phyloP scores from a whole-genome alignment of 306 rosid genomes.

The Vigna angularis region DNA sequence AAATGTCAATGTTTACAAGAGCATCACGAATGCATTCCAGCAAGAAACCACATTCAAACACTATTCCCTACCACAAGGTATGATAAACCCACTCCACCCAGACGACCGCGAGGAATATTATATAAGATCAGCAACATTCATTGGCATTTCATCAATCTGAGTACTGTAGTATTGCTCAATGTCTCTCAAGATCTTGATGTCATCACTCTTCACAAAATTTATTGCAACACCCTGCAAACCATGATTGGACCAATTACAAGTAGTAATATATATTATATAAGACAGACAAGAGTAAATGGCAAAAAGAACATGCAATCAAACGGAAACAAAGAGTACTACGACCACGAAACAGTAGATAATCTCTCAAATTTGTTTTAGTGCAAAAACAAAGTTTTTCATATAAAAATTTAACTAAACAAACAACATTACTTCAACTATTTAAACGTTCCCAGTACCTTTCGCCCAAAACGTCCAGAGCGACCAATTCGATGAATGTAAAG shows the following conservation, averaged over 20 bases:
- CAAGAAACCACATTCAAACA: constrained; percentile 37
- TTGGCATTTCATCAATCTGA: constrained; percentile 98
- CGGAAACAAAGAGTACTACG: neutral
- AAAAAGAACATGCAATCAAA: neutral
- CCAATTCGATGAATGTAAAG: constrained; percentile 98
- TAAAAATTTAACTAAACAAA: neutral
- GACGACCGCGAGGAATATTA: constrained; percentile 39
- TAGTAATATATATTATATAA: neutral
- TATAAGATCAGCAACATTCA: constrained; percentile 97
- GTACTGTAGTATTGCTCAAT: constrained; percentile 98
- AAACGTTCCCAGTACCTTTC: constrained; percentile 71
- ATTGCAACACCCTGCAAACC: constrained; percentile 95
- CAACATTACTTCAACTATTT: constrained; percentile 2
- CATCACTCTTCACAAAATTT: constrained; percentile 95
- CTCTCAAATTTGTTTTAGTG: constrained; percentile 13
- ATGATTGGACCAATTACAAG: constrained; percentile 14
- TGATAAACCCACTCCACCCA: constrained; percentile 49
- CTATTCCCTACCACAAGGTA: constrained; percentile 38
- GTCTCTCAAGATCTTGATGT: constrained; percentile 93
- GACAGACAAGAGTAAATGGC: neutral
- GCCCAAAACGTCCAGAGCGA: constrained; percentile 98
- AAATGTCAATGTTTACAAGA: constrained; percentile 31
- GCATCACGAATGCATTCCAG: constrained; percentile 22
- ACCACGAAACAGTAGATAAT: neutral
- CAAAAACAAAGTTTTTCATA: neutral